phyloP scores from a whole-genome alignment of 805 yeast genomes.

The Lipomyces sp. region DNA sequence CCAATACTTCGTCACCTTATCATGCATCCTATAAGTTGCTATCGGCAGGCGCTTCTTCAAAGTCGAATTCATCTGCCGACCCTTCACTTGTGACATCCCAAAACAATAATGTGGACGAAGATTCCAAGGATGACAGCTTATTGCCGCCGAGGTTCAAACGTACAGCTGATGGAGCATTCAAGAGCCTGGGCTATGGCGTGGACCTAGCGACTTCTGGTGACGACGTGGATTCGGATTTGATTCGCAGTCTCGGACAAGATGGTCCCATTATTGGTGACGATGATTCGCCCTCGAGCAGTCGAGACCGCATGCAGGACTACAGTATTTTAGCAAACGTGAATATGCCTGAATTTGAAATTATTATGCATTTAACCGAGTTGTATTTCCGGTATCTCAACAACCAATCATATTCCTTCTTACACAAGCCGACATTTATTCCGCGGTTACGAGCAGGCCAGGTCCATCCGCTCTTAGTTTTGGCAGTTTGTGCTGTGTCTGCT shows the following conservation, averaged over 20 bases:
- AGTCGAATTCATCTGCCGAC: constrained; percentile 12
- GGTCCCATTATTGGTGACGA: constrained; percentile 10
- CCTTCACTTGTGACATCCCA: neutral
- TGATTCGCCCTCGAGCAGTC: constrained; percentile 31
- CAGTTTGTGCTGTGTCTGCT: constrained; percentile 47
- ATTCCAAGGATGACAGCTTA: neutral
- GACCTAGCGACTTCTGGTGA: constrained; percentile 16
- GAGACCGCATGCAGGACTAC: constrained; percentile 25
- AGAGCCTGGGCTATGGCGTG: constrained; percentile 6
- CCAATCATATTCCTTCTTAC: constrained; percentile 47
- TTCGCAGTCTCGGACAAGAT: constrained; percentile 15
- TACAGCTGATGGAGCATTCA: constrained; percentile 30
- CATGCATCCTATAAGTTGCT: constrained; percentile 25
- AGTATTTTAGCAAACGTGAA: constrained; percentile 22
- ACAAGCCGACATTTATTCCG: constrained; percentile 44
- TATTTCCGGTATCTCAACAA: constrained; percentile 45
- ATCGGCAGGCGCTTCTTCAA: neutral
- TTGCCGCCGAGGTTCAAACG: constrained; percentile 23
- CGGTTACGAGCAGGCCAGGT: constrained; percentile 42
- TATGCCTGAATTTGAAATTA: constrained; percentile 41
- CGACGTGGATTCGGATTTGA: constrained; percentile 24
- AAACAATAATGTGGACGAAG: constrained; percentile 6
- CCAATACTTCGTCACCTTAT: constrained; percentile 30
- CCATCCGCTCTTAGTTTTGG: constrained; percentile 42
- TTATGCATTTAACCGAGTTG: constrained; percentile 44